Evolutionary conservation across 2,329 filamentous ascomycete species (phyloP), one percentile per base, ranked within the genome.

Genomic region (Aureobasidium subglaciale): DNA sequence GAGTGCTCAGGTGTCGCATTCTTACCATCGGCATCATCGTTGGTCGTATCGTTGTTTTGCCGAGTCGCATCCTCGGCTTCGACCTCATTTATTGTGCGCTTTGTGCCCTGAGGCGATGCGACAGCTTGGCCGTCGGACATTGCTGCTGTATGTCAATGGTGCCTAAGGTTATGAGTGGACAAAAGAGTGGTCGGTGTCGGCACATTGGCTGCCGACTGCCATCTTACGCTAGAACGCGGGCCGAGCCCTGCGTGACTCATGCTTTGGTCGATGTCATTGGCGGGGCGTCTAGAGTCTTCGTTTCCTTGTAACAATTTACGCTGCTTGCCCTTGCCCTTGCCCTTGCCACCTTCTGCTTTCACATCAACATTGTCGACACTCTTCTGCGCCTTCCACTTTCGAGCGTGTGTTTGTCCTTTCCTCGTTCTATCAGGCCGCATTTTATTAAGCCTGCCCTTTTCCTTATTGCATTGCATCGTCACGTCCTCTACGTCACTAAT

Each of bases 21-120:
- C 30, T 35, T 11, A 55, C 50, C 38, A 11, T 55, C 29, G 55
- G 50, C 48, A 24, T 56, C 58, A 18, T 55, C 42, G 38, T 59
- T 57, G 35, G 55, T 40, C 16, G 53, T 32, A 42, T 41, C 32
- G 37, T 15, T 16, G 25, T 27, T 29, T 7, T 32, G 41, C 11
- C 2, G 34, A n/a, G 46, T 24, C 11, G 45, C 43, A n/a, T 59
- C 54, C 22, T 58, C 56, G n/a, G 48, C 50, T 25, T 57, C 45
- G 25, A 55, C 52, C 15, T 59, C 46, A 11, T 53, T 46, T 32
- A 55, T 59, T 24, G 55, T 57, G 25, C 59, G 58, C 53, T 53
- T 55, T 30, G 53, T 56, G 56, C 58, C 58, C 37, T 56, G 59
- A 45, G 57, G 59, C 58, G 40, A 58, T 16, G 49, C 40, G 48